These are phyloP conservation scores for Mediolabrus comicus DNA, from an alignment of 108 stramenopile species.

Conservation along the genomic window DNA sequence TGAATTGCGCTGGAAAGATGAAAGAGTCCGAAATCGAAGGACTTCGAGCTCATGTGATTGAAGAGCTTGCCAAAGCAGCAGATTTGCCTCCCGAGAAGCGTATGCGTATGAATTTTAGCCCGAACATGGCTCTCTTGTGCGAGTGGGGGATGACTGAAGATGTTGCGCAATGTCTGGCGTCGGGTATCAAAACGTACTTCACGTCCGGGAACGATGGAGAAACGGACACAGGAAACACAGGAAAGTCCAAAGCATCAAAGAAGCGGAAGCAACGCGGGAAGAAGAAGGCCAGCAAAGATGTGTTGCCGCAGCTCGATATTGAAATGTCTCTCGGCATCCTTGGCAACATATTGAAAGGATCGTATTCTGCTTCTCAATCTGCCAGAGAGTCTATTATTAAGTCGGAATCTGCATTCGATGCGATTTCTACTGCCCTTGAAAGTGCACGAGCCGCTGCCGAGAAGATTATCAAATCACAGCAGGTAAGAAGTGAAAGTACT, in stretches of 20 bases:
- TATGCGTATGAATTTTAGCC: constrained; percentile 33
- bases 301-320: constrained; percentile 33
- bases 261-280: constrained; percentile 55
- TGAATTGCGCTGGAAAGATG: constrained; percentile 59
- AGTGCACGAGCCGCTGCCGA: constrained; percentile 17
- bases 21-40: constrained; percentile 36
- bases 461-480: constrained; percentile 7
- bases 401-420: constrained; percentile 14
- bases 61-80: constrained; percentile 10
- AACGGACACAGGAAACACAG: neutral
- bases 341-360: constrained; percentile 27
- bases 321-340: constrained; percentile 32
- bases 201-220: constrained; percentile 16
- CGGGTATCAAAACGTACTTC: constrained; percentile 46
- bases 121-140: constrained; percentile 64
- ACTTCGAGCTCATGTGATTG: constrained; percentile 47
- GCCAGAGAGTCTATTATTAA: constrained; percentile 24
- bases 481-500: constrained; percentile 6
- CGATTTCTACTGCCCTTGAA: constrained; percentile 17
- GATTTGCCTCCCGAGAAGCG: constrained; percentile 14
- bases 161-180: constrained; percentile 52
- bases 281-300: constrained; percentile 28
- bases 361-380: constrained; percentile 10
- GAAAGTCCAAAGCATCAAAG: neutral
- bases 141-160: constrained; percentile 67